Conservation (phyloP, 2,329 filamentous ascomycete genomes). For the Verticillium nubilum region DNA sequence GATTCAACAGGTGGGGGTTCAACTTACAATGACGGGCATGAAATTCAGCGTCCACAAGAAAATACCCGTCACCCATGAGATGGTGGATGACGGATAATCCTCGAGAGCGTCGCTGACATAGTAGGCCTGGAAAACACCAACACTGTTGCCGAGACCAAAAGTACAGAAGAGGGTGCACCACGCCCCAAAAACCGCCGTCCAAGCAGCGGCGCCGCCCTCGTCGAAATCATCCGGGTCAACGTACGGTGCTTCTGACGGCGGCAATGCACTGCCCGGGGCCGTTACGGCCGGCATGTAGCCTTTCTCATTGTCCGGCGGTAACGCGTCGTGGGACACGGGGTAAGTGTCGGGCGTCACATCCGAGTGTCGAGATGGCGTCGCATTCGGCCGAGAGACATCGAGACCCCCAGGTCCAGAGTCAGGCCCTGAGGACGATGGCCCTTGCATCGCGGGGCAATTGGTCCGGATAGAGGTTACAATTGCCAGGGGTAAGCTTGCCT, state of each 20-base stretch:
- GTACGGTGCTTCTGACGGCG: neutral
- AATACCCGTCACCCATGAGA: conserved; percentile 56
- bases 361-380: neutral
- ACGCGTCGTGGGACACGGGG: neutral
- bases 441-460: neutral
- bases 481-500: neutral
- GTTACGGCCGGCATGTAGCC: neutral
- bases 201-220: conserved; percentile 52
- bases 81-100: conserved; percentile 40
- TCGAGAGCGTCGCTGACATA: conserved; percentile 44
- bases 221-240: conserved; percentile 46
- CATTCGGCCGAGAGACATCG: neutral
- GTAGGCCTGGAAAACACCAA: conserved; percentile 55
- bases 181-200: conserved; percentile 47
- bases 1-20: conserved; percentile 7
- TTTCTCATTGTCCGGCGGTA: neutral
- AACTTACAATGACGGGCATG: conserved; percentile 40
- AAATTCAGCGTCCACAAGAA: conserved; percentile 44
- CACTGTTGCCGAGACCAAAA: conserved; percentile 37
- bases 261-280: neutral
- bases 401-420: neutral
- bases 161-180: conserved; percentile 38
- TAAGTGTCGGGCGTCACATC: neutral
- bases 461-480: neutral
- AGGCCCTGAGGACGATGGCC: neutral